Conservation (phyloP, 2,329 filamentous ascomycete species). For the Fusarium odoratissimum region DNA sequence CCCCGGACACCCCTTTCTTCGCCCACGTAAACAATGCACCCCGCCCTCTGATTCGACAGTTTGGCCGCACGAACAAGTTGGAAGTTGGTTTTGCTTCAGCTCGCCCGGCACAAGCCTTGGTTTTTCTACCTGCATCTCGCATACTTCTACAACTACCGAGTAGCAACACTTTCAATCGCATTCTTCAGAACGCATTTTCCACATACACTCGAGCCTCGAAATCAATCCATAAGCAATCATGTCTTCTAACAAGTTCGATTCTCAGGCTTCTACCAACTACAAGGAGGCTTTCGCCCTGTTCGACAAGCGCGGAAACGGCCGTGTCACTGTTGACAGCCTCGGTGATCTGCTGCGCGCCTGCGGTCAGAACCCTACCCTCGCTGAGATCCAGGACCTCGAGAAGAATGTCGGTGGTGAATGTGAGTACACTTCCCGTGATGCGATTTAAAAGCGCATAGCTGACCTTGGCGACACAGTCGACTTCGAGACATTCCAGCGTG, state of each 20-base stretch:
- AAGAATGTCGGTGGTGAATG: conserved; percentile 90
- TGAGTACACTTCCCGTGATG: conserved; percentile 62
- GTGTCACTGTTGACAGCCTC: conserved; percentile 85
- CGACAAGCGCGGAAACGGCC: conserved; percentile 98
- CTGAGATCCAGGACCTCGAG: conserved; percentile 93
- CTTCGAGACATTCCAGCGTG: conserved; percentile 96
- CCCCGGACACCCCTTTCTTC: conserved; percentile 46
- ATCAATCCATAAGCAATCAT: conserved; percentile 48
- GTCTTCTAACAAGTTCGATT: conserved; percentile 65
- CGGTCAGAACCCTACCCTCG: conserved; percentile 95
- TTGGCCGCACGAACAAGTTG: conserved; percentile 29
- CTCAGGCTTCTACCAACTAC: conserved; percentile 92
- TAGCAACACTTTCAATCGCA: conserved; percentile 32
- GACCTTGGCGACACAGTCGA: conserved; percentile 73
- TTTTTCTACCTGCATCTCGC: conserved; percentile 13
- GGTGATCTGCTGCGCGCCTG: conserved; percentile 96
- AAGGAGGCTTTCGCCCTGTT: conserved; percentile 99
- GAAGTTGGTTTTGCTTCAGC: conserved; percentile 43
- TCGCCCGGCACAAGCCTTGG: conserved; percentile 27
- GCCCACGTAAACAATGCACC: conserved; percentile 50
- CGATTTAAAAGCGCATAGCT: neutral
- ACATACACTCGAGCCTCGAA: neutral
- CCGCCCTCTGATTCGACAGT: conserved; percentile 52
- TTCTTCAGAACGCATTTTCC: conserved; percentile 15
- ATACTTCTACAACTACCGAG: conserved; percentile 23